A percentile compares a stretch with the other conserved stretches of the same genome.
Conservation (phyloP, 148 eudicot species). For the Gaultheria prostrata region DNA sequence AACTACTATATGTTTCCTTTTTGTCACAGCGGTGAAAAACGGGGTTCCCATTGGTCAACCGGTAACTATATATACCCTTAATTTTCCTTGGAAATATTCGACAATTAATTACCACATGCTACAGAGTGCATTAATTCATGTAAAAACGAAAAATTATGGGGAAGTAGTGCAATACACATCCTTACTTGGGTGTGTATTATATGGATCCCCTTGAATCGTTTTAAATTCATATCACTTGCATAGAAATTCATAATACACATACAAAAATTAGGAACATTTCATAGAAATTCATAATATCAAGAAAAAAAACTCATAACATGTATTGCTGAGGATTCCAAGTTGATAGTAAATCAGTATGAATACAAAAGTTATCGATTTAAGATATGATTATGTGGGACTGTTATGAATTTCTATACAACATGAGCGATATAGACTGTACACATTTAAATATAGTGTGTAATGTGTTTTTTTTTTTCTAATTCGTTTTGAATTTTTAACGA, state of each 20-base stretch:
- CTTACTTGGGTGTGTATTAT: background rate
- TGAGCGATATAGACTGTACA: too few relatives aligned
- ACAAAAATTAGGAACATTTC: background rate
- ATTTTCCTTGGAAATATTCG: background rate
- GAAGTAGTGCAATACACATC: too few relatives aligned
- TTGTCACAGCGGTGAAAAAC: conserved; percentile 7
- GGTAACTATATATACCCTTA: background rate
- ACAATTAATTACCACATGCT: background rate
- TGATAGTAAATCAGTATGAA: too few relatives aligned
- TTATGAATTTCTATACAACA: too few relatives aligned
- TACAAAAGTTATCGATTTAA: too few relatives aligned
- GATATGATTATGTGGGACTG: too few relatives aligned
- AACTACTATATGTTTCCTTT: background rate
- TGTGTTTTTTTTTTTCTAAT: too few relatives aligned
- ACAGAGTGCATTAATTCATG: background rate
- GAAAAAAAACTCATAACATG: too few relatives aligned
- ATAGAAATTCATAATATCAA: too few relatives aligned
- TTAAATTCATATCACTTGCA: background rate
- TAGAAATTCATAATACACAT: background rate
- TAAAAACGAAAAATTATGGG: background rate
- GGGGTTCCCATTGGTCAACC: conserved; percentile 20
- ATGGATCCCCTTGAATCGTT: background rate
- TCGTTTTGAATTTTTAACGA: background rate
- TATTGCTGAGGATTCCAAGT: too few relatives aligned
- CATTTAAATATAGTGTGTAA: too few relatives aligned